Conservation (phyloP, 306 rosid species). For the Bauhinia variegata region DNA sequence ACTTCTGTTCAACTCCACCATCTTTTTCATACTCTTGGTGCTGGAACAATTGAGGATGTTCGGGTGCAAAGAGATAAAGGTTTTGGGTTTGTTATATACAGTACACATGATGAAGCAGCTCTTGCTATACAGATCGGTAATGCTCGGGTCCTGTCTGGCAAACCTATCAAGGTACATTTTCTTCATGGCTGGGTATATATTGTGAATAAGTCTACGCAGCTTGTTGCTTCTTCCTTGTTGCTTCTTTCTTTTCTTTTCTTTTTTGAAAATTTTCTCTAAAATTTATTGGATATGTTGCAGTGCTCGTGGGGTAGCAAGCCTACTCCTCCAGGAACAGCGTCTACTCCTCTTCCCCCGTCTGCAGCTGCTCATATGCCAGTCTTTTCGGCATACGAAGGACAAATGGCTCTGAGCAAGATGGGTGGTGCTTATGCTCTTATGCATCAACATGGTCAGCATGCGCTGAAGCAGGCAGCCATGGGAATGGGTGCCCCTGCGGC, state of each 20-base stretch:
- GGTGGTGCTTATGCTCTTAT: slow-evolving; percentile 70
- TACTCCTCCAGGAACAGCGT: slow-evolving; percentile 81
- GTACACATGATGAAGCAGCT: slow-evolving; percentile 89
- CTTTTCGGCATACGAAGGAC: no score
- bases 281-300: slow-evolving; percentile 47
- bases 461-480: slow-evolving; percentile 78
- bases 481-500: slow-evolving; percentile 74
- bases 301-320: slow-evolving; percentile 99
- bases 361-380: slow-evolving; percentile 53
- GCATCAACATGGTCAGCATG: slow-evolving; percentile 81
- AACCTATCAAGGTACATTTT: slow-evolving; percentile 74
- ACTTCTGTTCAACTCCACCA: slow-evolving; percentile 85
- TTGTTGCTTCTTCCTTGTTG: background rate
- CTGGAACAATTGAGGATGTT: slow-evolving; percentile 83
- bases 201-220: background rate
- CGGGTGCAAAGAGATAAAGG: slow-evolving; percentile 86
- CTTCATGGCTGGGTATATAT: slow-evolving; percentile 2
- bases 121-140: slow-evolving; percentile 87
- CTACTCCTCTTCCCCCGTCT: slow-evolving; percentile 80
- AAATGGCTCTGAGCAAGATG: slow-evolving; percentile 74
- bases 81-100: slow-evolving; percentile 93
- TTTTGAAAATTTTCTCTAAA: no score
- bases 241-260: no score
- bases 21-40: slow-evolving; percentile 76
- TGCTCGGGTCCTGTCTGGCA: slow-evolving; percentile 74